A percentile compares a stretch with the other conserved stretches of the same genome.
phyloP scores from a whole-genome alignment of 106 monocot genomes.

The Dendrobium catenatum region DNA sequence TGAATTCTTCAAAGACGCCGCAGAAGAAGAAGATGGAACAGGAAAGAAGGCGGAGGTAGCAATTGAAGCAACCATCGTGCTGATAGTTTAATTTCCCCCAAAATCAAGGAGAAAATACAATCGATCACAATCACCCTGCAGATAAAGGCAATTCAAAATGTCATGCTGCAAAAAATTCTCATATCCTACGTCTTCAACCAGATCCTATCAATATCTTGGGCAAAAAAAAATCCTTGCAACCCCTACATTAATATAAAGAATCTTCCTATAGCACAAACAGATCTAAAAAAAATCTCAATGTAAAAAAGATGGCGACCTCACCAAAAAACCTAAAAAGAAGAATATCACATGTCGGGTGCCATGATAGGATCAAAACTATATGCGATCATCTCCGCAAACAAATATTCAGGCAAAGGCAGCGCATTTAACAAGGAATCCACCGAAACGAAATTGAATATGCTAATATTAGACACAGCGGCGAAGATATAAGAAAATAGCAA shows the following conservation, averaged over 20 bases:
- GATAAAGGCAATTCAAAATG: not conserved
- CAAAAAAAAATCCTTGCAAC: not conserved
- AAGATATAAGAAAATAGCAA: not conserved
- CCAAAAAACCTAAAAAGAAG: not conserved
- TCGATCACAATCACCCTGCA: not conserved
- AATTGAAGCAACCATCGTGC: slow-evolving; percentile 23
- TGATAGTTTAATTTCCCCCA: not conserved
- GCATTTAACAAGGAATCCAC: not conserved
- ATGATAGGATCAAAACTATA: not conserved
- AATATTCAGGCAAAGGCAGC: not conserved
- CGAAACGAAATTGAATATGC: not conserved
- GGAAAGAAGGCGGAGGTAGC: slow-evolving; percentile 59
- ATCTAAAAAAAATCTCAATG: not conserved
- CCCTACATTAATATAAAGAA: not conserved
- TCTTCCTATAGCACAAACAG: slow-evolving; percentile 1
- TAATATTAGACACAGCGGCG: not conserved
- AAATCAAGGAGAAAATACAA: not conserved
- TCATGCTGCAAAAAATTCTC: not conserved
- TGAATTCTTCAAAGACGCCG: slow-evolving; percentile 17
- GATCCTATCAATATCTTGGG: not conserved
- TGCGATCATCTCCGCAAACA: not conserved
- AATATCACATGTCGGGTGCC: not conserved
- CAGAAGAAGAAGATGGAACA: slow-evolving; percentile 21
- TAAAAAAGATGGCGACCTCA: not conserved
- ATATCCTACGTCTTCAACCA: not conserved